Base-by-base conservation (phyloP, 2,329 filamentous ascomycete genomes). In the Apiospora marii region DNA sequence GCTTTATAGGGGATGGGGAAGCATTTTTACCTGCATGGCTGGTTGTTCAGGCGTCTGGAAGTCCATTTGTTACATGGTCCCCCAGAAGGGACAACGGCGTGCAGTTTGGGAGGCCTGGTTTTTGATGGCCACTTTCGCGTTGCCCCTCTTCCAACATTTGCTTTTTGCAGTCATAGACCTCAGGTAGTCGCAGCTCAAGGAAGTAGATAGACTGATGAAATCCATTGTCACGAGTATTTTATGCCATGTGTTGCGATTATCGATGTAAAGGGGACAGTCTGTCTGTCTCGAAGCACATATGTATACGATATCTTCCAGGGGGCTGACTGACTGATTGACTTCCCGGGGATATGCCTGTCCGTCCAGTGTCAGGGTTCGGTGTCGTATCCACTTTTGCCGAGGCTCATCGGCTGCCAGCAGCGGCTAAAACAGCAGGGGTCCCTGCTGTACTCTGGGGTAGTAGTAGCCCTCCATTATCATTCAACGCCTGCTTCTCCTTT, bases 1-100 rank as follows among this genome's bases (percentile, higher is more conserved):
- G 46, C 49, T 48, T 44, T 70, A 70, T 70, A 70, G 48, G 68
- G 37, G 37, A n/a, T 30, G 27, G 37, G 58, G 37, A 58, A 70
- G 68, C 68, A 70, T 70, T 70, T 70, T 58, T 69, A 43, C 70
- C 70, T 73, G 72, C 72, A 73, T 73, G 70, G 70, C 46, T 7
- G 70, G 72, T 61, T 73, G 69, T 70, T 70, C 49, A 30, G 71
- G 71, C 68, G 71, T 73, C 71, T 53, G 72, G 72, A 68, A 69
- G 27, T 22, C n/a, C 58, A 61, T 61, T 61, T 34, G 22, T 64
- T 64, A 64, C 58, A 64, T 70, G 68, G 58, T 67, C 46, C 41
- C 34, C 34, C 53, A 24, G 44, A 64, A 51, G 43, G 53, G 51
- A 70, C 46, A 70, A 67, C 49, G 67, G 24, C 68, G 61, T 68